These are phyloP conservation scores for Didymosphaeria variabile DNA, from an alignment of 2,329 filamentous ascomycete species.

Conservation along the genomic window DNA sequence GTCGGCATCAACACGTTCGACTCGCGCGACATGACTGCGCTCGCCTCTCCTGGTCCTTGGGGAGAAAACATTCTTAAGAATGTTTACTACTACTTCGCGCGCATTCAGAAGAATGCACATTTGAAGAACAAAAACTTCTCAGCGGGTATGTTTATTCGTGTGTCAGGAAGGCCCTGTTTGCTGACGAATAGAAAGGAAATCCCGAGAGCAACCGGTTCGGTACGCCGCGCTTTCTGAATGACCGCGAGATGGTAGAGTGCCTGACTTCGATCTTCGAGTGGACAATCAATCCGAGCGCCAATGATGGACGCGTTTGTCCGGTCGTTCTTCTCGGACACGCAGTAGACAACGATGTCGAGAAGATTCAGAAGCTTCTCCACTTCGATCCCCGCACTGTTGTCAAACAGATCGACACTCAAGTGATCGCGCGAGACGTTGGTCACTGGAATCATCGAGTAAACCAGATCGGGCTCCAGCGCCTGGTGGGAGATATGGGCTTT, in stretches of 20 bases:
- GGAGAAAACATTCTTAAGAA: conserved; percentile 30
- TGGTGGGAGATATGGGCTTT: conserved; percentile 23
- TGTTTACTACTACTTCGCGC: conserved; percentile 33
- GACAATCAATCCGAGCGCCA: neutral
- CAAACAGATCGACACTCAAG: conserved; percentile 35
- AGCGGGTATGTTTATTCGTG: neutral
- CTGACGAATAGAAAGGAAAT: conserved; percentile 2
- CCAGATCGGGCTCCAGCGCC: conserved; percentile 22
- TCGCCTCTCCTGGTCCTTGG: conserved; percentile 12
- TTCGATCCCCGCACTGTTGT: conserved; percentile 31
- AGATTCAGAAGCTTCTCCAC: conserved; percentile 24
- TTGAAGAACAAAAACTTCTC: conserved; percentile 22
- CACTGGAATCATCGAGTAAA: conserved; percentile 18
- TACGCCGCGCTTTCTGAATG: conserved; percentile 27
- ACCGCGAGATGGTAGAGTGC: neutral
- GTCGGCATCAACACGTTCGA: conserved; percentile 29
- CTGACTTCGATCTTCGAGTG: neutral
- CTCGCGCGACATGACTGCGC: conserved; percentile 14
- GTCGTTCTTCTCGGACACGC: conserved; percentile 38
- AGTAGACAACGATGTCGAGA: conserved; percentile 28
- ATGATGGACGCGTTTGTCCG: conserved; percentile 21
- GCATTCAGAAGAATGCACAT: conserved; percentile 32
- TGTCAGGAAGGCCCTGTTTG: neutral
- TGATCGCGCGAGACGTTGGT: conserved; percentile 22
- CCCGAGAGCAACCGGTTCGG: conserved; percentile 33